These are phyloP conservation scores for Chlamydomonas sp. DNA, from an alignment of 139 green algal genomes.

Conservation along the genomic window DNA sequence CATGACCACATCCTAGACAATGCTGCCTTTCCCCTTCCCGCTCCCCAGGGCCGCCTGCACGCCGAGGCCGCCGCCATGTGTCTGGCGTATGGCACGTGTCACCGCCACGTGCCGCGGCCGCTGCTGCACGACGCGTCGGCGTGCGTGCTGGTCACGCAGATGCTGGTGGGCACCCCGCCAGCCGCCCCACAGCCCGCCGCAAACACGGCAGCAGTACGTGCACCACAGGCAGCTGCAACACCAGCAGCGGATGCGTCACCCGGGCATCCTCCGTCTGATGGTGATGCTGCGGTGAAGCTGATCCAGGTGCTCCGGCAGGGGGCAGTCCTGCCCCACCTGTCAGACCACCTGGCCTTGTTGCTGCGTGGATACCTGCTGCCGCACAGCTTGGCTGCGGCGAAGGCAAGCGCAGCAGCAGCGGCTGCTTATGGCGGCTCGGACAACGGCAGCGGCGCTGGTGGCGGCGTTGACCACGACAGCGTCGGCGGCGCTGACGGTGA, in stretches of 20 bases:
- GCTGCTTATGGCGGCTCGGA: not conserved
- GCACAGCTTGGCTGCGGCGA: not conserved
- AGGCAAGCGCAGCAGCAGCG: not conserved
- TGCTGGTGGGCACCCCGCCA: not conserved
- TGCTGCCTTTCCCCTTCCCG: not conserved
- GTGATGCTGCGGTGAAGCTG: slow-evolving; percentile 17
- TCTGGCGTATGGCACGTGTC: slow-evolving; percentile 31
- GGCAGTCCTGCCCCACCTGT: not conserved
- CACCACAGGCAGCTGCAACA: not conserved
- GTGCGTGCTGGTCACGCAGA: slow-evolving; percentile 46
- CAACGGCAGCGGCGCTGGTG: not conserved
- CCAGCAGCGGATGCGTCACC: not conserved
- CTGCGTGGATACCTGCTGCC: slow-evolving; percentile 26
- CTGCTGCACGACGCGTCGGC: slow-evolving; percentile 37
- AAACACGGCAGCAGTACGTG: slow-evolving; percentile 18
- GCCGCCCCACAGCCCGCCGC: slow-evolving; percentile 12
- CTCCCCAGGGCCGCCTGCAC: slow-evolving; percentile 35
- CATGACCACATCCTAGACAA: not conserved
- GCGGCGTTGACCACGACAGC: not conserved
- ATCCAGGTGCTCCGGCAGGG: not conserved
- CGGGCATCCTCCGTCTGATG: not conserved
- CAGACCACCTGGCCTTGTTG: slow-evolving; percentile 34
- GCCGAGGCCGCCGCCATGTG: slow-evolving; percentile 51
- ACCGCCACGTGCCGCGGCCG: slow-evolving; percentile 43
- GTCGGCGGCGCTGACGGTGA: not conserved